Percentiles rank a stretch among this genome's conserved stretches.
Conservation (phyloP, 2,329 filamentous ascomycete genomes). For the Colletotrichum agaves region DNA sequence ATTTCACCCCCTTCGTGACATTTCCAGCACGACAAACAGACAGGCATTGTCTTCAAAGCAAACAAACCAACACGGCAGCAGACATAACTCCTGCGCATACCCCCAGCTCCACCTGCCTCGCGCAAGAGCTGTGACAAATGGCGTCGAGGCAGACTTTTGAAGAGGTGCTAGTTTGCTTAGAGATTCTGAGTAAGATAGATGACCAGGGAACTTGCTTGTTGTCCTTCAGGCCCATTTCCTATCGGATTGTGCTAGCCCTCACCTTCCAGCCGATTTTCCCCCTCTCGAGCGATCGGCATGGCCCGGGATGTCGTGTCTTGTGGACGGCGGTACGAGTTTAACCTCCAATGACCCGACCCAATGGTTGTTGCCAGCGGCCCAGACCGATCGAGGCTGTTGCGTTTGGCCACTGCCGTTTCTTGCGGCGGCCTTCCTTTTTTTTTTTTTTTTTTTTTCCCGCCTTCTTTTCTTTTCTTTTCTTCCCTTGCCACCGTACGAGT, state of each 20-base stretch:
- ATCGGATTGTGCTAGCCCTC: neutral
- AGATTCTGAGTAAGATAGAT: constrained; percentile 31
- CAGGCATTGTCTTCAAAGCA: neutral
- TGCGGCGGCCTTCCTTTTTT: neutral
- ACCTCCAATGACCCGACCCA: constrained; percentile 35
- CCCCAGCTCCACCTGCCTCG: neutral
- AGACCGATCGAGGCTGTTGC: constrained; percentile 29
- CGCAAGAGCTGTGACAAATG: neutral
- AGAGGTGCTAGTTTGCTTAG: constrained; percentile 22
- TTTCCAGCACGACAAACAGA: neutral
- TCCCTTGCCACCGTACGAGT: neutral
- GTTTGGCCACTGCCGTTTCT: too few relatives aligned
- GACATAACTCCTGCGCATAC: neutral
- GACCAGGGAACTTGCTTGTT: constrained; percentile 14
- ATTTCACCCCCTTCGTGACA: neutral
- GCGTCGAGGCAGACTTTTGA: neutral
- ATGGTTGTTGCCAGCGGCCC: constrained; percentile 27
- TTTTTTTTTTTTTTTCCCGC: neutral
- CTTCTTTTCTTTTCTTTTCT: too few relatives aligned
- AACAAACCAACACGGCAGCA: neutral
- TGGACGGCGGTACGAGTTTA: constrained; percentile 19
- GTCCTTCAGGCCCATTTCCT: neutral
- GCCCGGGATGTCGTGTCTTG: constrained; percentile 13
- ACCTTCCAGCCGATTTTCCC: neutral
- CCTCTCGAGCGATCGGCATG: constrained; percentile 11